phyloP scores from a whole-genome alignment of 2,329 filamentous ascomycete genomes.

The Microdochium paspali region DNA sequence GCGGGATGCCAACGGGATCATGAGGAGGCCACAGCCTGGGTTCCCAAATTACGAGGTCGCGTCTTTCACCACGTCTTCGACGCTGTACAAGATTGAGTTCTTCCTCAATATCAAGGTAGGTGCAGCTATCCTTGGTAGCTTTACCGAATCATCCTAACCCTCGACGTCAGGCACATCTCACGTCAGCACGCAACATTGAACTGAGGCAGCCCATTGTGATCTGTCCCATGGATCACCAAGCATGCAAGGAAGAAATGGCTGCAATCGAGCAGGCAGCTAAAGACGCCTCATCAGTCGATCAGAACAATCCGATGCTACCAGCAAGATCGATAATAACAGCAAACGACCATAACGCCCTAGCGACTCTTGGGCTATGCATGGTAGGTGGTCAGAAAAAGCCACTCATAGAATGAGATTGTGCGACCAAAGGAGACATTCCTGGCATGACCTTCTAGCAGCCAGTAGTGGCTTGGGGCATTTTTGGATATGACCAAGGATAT shows the following conservation, averaged over 20 bases:
- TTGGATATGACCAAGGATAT: too few species aligned
- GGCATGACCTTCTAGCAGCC: too few species aligned
- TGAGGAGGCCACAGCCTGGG: conserved; percentile 73
- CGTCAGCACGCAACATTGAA: conserved; percentile 77
- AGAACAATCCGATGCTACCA: conserved; percentile 87
- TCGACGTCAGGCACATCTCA: conserved; percentile 67
- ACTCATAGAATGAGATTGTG: conserved; percentile 43
- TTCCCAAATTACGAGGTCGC: conserved; percentile 85
- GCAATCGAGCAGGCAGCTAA: conserved; percentile 93
- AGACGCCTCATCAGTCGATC: conserved; percentile 80
- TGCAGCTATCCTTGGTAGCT: neutral
- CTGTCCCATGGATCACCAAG: conserved; percentile 88
- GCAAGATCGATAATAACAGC: conserved; percentile 73
- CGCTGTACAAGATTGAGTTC: conserved; percentile 97
- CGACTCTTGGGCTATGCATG: conserved; percentile 52
- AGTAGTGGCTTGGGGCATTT: too few species aligned
- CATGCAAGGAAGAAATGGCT: conserved; percentile 97
- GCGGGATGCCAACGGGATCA: conserved; percentile 76
- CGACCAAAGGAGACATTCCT: too few species aligned
- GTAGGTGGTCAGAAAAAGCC: conserved; percentile 57
- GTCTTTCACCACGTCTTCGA: conserved; percentile 89
- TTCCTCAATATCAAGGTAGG: conserved; percentile 86
- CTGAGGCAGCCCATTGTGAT: conserved; percentile 91
- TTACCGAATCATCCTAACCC: conserved; percentile 5
- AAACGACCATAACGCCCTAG: conserved; percentile 57